Percentiles rank a stretch among this genome's conserved stretches.
phyloP scores from a whole-genome alignment of 2,329 filamentous ascomycete genomes.

The Colletotrichum incanum region DNA sequence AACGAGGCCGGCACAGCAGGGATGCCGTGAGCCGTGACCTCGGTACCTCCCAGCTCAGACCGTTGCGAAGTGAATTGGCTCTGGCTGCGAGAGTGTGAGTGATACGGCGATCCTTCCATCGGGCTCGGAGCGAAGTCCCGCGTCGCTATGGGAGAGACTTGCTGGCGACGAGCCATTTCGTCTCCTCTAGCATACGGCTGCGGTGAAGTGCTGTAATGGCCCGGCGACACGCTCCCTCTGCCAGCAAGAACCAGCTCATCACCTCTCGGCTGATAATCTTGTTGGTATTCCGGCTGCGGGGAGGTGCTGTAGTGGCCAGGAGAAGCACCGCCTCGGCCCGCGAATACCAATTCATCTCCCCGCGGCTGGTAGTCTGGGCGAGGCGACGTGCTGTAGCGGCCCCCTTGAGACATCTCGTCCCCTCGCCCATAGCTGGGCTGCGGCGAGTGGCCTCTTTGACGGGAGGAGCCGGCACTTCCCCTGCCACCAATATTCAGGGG shows the following conservation, averaged over 20 bases:
- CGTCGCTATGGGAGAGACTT: slow-evolving; percentile 51
- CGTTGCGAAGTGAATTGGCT: slow-evolving; percentile 51
- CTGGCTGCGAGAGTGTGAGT: slow-evolving; percentile 50
- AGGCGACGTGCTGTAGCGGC: slow-evolving; percentile 50
- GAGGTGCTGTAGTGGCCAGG: slow-evolving; percentile 51
- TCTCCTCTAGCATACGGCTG: slow-evolving; percentile 41
- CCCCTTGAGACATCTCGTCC: slow-evolving; percentile 30
- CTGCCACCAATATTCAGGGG: slow-evolving; percentile 61
- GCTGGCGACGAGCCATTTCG: slow-evolving; percentile 23
- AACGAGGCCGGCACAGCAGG: slow-evolving; percentile 70
- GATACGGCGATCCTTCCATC: slow-evolving; percentile 49
- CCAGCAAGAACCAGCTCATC: slow-evolving; percentile 51
- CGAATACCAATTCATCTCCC: slow-evolving; percentile 47
- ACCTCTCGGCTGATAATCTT: slow-evolving; percentile 40
- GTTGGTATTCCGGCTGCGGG: slow-evolving; percentile 43
- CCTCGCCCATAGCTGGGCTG: slow-evolving; percentile 26
- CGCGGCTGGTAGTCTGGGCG: slow-evolving; percentile 37
- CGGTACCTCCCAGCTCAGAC: slow-evolving; percentile 56
- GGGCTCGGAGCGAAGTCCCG: slow-evolving; percentile 56
- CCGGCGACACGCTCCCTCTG: slow-evolving; percentile 51
- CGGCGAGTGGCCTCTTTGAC: slow-evolving; percentile 32
- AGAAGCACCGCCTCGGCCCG: slow-evolving; percentile 52
- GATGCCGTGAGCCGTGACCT: slow-evolving; percentile 57
- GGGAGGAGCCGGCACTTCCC: slow-evolving; percentile 47
- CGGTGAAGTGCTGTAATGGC: slow-evolving; percentile 50